phyloP scores from a whole-genome alignment of 1,139 yeast species.

The Eremothecium cymbalariae region DNA sequence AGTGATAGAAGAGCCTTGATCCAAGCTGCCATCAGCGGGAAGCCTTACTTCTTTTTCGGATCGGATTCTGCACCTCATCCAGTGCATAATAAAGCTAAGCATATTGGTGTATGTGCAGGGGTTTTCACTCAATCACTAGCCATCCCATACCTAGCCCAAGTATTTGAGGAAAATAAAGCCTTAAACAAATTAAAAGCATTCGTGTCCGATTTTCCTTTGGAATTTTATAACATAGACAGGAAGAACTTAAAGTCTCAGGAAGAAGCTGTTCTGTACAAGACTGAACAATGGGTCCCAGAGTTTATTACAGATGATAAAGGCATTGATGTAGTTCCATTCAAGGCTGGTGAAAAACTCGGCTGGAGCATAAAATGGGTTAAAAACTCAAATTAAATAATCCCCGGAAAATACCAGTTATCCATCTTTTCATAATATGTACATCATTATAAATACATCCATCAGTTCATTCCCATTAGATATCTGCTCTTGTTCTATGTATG shows the following conservation, averaged over 20 bases:
- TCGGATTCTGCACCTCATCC: constrained; percentile 98
- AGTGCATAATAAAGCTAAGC: constrained; percentile 62
- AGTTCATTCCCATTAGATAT: too few relatives aligned
- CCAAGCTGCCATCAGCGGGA: constrained; percentile 84
- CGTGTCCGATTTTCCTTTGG: constrained; percentile 65
- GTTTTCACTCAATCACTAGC: constrained; percentile 86
- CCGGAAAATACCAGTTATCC: too few relatives aligned
- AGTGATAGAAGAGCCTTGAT: constrained; percentile 71
- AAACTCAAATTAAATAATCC: constrained; percentile 1
- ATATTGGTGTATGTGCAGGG: constrained; percentile 90
- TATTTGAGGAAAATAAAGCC: constrained; percentile 60
- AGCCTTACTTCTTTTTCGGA: constrained; percentile 91
- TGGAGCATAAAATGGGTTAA: constrained; percentile 76
- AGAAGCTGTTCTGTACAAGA: constrained; percentile 44
- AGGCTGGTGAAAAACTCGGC: constrained; percentile 64
- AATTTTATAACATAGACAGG: constrained; percentile 52
- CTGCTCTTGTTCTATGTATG: too few relatives aligned
- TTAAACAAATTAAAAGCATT: constrained; percentile 62
- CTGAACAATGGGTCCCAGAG: constrained; percentile 51
- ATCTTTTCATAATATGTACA: too few relatives aligned
- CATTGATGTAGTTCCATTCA: constrained; percentile 76
- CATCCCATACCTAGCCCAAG: constrained; percentile 75
- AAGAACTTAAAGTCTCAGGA: constrained; percentile 39
- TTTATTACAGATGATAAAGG: constrained; percentile 39
- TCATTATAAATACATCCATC: too few relatives aligned